These are phyloP conservation scores for Penicillium thymicola DNA, from an alignment of 2,329 filamentous ascomycete species.

Conservation along the genomic window DNA sequence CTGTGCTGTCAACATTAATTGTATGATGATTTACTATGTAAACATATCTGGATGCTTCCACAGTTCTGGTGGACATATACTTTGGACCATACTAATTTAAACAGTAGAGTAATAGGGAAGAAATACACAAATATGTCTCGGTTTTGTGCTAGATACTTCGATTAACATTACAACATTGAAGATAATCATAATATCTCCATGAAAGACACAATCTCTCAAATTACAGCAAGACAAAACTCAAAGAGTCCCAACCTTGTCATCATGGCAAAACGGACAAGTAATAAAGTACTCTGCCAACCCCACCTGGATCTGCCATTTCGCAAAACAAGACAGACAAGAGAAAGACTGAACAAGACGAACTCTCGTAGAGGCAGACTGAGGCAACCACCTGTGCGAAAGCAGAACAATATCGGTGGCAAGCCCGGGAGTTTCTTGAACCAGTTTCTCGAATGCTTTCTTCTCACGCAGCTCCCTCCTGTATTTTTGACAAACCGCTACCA, in stretches of 20 bases:
- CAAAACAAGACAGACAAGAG: conserved; percentile 1
- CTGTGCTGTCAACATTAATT: not conserved
- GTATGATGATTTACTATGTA: not conserved
- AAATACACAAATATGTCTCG: not conserved
- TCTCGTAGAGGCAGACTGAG: not conserved
- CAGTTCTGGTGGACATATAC: not conserved
- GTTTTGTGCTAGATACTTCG: not conserved
- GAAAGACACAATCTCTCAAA: not conserved
- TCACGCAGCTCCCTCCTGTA: not conserved
- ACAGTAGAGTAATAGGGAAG: not conserved
- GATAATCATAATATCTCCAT: not conserved
- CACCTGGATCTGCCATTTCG: not conserved
- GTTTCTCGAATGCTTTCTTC: not conserved
- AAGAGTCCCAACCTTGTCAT: not conserved
- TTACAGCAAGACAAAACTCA: not conserved
- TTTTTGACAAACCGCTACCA: not conserved
- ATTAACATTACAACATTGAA: not conserved
- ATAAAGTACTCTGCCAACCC: not conserved
- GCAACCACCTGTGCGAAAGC: not conserved
- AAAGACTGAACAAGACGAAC: not conserved
- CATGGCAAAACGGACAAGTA: not conserved
- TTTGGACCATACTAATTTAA: no score
- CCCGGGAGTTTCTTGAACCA: not conserved
- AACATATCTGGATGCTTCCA: not conserved
- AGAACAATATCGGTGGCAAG: conserved; percentile 1